Evolutionary conservation across 2,329 filamentous ascomycete species (phyloP), one percentile per base, ranked within the genome.

Genomic region (Fusarium poae): DNA sequence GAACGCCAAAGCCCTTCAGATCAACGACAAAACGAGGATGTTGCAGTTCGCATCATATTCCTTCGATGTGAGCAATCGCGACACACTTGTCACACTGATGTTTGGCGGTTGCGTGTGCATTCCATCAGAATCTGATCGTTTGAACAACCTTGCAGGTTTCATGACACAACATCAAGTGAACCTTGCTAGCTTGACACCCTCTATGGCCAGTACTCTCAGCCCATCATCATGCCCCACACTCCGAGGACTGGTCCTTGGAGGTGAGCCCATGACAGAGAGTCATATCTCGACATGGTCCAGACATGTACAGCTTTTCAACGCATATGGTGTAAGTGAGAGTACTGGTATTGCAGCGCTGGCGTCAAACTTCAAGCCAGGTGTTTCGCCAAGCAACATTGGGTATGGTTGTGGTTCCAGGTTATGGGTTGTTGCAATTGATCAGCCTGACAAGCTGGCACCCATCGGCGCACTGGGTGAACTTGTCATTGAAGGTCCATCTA

Each of bases 31-130:
- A 6, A 57, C 54, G 1, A 57, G 30, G 18, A 52, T 57, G 29
- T 6, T 57, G 15, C 54, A 57, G 3, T 57, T 57, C n/a, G 54
- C 54, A 8, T 57, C 54, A 3, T 57, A 57, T 7, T 35, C 54
- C 2, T 57, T 57, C 6, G 54, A 57, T 29, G 54, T 57, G 7
- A 57, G 54, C 37, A 57, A 57, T 20, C 45, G 54, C 1, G 54
- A 57, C 2, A 35, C 37, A 4, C 46, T 57, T 6, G 15, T 57
- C 8, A 57, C 54, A 5, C 46, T 57, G 11, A 57, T 57, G 46
- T 57, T 52, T 2, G 46, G 54, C 1, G 54, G 54, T 1, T 35
- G 54, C 2, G 23, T 57, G 1, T 57, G 54, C 9, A 23, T 57
- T 12, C 54, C 54, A 1, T 52, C 46, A 2, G 54, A 57, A 12